Evolutionary conservation across 208 protist genomes (phyloP), one percentile per base, ranked within the genome.

Genomic region (Trypanosoma cruzi): DNA sequence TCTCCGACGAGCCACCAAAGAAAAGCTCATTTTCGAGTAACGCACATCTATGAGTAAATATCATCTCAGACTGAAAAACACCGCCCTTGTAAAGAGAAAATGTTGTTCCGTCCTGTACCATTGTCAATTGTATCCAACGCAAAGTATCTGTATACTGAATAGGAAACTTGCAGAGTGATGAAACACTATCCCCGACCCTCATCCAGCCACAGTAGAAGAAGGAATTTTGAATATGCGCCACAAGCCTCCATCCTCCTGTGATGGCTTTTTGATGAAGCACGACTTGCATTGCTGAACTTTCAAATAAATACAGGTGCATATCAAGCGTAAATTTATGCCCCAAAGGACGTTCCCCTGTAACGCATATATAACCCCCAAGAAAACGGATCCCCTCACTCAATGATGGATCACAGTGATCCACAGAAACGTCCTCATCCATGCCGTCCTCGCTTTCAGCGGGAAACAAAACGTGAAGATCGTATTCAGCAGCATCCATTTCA

Each of bases 251-350:
- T 14, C 56, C 57, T n/a, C 31, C 67, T 13, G 24, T 31, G 40
- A 40, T 59, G 18, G 54, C 26, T 42, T 64, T 52, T 64, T 95
- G 88, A 46, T 87, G 71, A 64, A 97, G 82, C 11, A 97, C 37
- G 18, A 93, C 77, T 68, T 97, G 93, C 46, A 74, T 78, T 24
- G 69, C 64, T 40, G 68, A 57, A 22, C 82, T 40, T 49, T 91
- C 74, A 22, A 65, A 72, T 18, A 87, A 31, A 69, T 84, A 84
- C 32, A 97, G 28, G 42, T 76, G 26, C 8, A 93, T 32, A 60
- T 96, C 84, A 46, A 96, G 61, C 28, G 89, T 95, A 79, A 90
- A 96, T 50, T 81, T 84, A 16, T 81, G 61, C 11, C 83, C 80
- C 4, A 88, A 53, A 14, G 83, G 52, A 0, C 60, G 71, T 49